phyloP scores from a whole-genome alignment of 176 grass and related monocot genomes.

The Oryza meridionalis region DNA sequence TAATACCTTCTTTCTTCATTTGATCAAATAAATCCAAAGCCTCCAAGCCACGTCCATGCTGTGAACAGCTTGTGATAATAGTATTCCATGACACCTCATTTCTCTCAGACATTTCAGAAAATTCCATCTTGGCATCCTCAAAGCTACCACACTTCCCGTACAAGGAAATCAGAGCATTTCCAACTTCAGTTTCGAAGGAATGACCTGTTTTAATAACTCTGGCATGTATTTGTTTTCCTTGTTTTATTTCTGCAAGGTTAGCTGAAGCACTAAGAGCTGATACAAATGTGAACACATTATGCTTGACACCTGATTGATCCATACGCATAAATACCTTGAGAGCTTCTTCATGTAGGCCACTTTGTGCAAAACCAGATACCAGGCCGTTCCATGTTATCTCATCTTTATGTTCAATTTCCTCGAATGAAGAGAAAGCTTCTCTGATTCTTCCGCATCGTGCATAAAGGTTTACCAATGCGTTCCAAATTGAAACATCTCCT shows the following conservation, averaged over 20 bases:
- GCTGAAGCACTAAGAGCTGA: slow-evolving; percentile 70
- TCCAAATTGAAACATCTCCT: slow-evolving; percentile 64
- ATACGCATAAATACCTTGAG: slow-evolving; percentile 65
- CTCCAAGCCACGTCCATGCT: slow-evolving; percentile 66
- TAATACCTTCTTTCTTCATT: slow-evolving; percentile 64
- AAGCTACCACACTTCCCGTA: slow-evolving; percentile 78
- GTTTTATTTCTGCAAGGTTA: slow-evolving; percentile 75
- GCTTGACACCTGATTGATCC: slow-evolving; percentile 53
- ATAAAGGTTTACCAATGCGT: slow-evolving; percentile 68
- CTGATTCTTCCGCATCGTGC: slow-evolving; percentile 64
- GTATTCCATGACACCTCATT: slow-evolving; percentile 64
- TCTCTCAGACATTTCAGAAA: slow-evolving; percentile 52
- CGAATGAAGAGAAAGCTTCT: slow-evolving; percentile 63
- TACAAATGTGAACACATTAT: slow-evolving; percentile 70
- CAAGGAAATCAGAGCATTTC: slow-evolving; percentile 77
- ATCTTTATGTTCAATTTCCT: slow-evolving; percentile 55
- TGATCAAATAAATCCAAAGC: slow-evolving; percentile 66
- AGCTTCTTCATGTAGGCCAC: slow-evolving; percentile 63
- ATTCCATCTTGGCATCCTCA: slow-evolving; percentile 66
- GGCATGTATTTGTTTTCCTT: slow-evolving; percentile 76
- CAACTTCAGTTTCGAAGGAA: slow-evolving; percentile 60
- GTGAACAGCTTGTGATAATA: slow-evolving; percentile 66
- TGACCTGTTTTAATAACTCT: slow-evolving; percentile 64
- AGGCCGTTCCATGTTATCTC: slow-evolving; percentile 77
- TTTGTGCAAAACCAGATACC: slow-evolving; percentile 73